Percentiles rank a stretch among this genome's conserved stretches.
Evolutionary conservation across 2,329 filamentous ascomycete species (phyloP).

Genomic region (Arthrinium puccinioides): DNA sequence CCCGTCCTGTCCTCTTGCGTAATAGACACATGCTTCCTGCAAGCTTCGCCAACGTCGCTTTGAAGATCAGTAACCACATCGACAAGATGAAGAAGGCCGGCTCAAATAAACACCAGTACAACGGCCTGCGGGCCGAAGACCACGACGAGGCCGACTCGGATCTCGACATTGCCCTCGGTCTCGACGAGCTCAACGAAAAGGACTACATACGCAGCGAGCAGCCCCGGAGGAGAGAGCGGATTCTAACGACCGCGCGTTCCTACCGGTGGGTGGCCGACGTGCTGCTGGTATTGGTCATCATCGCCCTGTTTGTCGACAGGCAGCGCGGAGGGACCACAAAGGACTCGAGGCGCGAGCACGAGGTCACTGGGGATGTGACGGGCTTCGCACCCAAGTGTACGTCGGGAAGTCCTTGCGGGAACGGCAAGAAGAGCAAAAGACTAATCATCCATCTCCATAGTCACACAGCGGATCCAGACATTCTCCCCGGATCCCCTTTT

Average conservation of each 20-base stretch:
- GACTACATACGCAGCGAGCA: conserved; percentile 15
- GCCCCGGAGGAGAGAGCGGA: conserved; percentile 6
- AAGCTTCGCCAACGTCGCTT: not conserved
- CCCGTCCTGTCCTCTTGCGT: too few relatives aligned
- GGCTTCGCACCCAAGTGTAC: conserved; percentile 31
- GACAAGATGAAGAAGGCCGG: conserved; percentile 7
- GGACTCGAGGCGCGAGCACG: conserved; percentile 7
- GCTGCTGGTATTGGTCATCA: conserved; percentile 24
- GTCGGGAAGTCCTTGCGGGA: conserved; percentile 3
- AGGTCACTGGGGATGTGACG: conserved; percentile 29
- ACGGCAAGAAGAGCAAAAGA: not conserved
- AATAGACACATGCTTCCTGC: not conserved
- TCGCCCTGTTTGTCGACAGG: conserved; percentile 25
- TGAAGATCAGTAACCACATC: too few relatives aligned
- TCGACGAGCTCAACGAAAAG: too few relatives aligned
- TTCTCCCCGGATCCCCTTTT: conserved; percentile 29
- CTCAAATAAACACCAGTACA: conserved; percentile 4
- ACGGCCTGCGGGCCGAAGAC: conserved; percentile 12
- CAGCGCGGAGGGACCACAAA: conserved; percentile 7
- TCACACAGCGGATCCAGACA: conserved; percentile 29
- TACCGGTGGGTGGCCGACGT: conserved; percentile 25
- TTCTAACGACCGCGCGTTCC: conserved; percentile 12
- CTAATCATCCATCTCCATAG: conserved; percentile 9
- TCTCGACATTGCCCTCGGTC: conserved; percentile 16
- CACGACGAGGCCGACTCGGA: conserved; percentile 19